Conservation (phyloP, 2,329 filamentous ascomycete species). For the Zopfia rhizophila region DNA sequence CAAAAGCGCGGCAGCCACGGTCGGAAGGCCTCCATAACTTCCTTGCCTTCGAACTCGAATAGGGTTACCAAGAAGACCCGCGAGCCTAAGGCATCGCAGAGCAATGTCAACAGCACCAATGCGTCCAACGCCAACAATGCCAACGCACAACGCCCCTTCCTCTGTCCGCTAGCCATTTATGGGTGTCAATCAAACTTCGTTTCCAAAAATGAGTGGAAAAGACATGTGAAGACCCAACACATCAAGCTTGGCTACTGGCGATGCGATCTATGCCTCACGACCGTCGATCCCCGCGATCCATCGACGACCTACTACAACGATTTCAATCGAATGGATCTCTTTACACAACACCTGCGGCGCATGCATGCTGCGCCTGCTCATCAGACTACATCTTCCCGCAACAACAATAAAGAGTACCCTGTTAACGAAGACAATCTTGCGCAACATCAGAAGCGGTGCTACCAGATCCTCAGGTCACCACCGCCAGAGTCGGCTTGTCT, state of each 20-base stretch:
- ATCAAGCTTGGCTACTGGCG: slow-evolving; percentile 78
- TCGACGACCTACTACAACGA: slow-evolving; percentile 60
- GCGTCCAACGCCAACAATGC: slow-evolving; percentile 24
- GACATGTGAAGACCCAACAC: slow-evolving; percentile 85
- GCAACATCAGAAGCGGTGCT: slow-evolving; percentile 67
- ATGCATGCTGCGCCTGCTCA: slow-evolving; percentile 74
- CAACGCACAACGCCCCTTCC: slow-evolving; percentile 65
- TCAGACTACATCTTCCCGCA: slow-evolving; percentile 35
- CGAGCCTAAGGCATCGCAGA: slow-evolving; percentile 22
- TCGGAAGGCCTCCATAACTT: slow-evolving; percentile 28
- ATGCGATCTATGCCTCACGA: slow-evolving; percentile 71
- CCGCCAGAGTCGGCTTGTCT: slow-evolving; percentile 72
- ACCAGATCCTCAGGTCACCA: slow-evolving; percentile 67
- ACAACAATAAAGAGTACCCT: slow-evolving; percentile 55
- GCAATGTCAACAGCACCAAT: slow-evolving; percentile 16
- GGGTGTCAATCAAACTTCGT: slow-evolving; percentile 78
- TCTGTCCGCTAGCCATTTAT: slow-evolving; percentile 81
- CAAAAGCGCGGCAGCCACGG: slow-evolving; percentile 30
- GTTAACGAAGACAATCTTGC: slow-evolving; percentile 65
- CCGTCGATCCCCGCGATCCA: slow-evolving; percentile 43
- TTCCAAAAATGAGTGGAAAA: slow-evolving; percentile 95
- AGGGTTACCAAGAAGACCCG: slow-evolving; percentile 33
- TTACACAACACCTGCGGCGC: slow-evolving; percentile 85
- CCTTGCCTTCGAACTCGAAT: slow-evolving; percentile 7
- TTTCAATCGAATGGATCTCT: slow-evolving; percentile 94